A percentile compares a stretch with the other conserved stretches of the same genome.
These are phyloP conservation scores for Plicaturopsis crispa DNA, from an alignment of 768 basidiomycete species.

Conservation along the genomic window DNA sequence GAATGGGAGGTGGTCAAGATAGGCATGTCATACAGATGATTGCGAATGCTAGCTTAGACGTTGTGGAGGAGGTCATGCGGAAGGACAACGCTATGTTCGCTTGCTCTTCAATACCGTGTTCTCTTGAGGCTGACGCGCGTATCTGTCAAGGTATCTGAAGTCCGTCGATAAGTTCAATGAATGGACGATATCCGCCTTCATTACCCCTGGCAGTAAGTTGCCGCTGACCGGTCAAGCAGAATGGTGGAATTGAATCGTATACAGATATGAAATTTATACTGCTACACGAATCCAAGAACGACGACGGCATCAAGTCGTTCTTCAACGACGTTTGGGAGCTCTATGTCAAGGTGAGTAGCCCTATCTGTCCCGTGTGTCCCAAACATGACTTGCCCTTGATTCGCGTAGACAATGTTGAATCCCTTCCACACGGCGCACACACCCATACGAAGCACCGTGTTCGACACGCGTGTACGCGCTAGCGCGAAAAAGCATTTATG, in stretches of 20 bases:
- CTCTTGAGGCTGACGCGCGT: conserved; percentile 10
- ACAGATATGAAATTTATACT: conserved; percentile 93
- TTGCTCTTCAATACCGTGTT: neutral
- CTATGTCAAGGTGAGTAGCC: conserved; percentile 78
- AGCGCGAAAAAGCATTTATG: conserved; percentile 82
- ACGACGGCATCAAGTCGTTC: conserved; percentile 91
- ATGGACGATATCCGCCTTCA: conserved; percentile 95
- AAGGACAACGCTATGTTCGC: conserved; percentile 75
- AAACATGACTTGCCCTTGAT: neutral
- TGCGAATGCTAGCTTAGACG: conserved; percentile 92
- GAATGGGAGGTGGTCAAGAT: conserved; percentile 77
- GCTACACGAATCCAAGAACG: conserved; percentile 92
- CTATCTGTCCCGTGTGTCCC: neutral
- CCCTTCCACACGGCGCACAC: conserved; percentile 96
- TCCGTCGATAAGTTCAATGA: conserved; percentile 97
- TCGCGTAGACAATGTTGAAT: conserved; percentile 73
- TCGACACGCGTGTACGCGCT: conserved; percentile 78
- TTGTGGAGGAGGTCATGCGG: conserved; percentile 88
- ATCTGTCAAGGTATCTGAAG: conserved; percentile 76
- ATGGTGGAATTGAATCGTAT: too few relatives aligned
- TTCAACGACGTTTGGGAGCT: conserved; percentile 96
- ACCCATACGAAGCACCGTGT: conserved; percentile 67
- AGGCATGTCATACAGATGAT: conserved; percentile 98
- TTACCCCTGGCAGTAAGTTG: conserved; percentile 87
- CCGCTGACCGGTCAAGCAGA: too few relatives aligned